Percentiles rank a stretch among this genome's conserved stretches.
Evolutionary conservation across 148 eudicot genomes (phyloP).

Genomic region (Silene latifolia): DNA sequence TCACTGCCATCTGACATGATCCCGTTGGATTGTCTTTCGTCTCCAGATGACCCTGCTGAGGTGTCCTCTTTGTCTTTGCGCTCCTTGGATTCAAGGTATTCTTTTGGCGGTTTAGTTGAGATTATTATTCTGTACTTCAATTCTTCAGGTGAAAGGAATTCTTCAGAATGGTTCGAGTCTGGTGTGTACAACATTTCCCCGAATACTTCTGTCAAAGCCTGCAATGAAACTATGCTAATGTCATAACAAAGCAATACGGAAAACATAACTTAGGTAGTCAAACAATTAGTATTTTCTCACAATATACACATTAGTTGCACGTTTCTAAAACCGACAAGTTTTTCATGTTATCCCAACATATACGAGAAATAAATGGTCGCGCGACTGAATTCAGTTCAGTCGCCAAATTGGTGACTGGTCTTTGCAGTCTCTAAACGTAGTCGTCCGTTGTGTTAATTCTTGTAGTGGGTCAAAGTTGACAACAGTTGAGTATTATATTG

Average conservation of each 20-base stretch:
- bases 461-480: no score
- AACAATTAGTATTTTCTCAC: no score
- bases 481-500: no score
- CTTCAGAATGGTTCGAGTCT: slow-evolving; percentile 35
- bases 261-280: no score
- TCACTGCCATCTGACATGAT: slow-evolving; percentile 35
- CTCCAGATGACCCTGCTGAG: slow-evolving; percentile 47
- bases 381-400: no score
- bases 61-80: slow-evolving; percentile 31
- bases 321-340: no score
- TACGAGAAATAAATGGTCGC: no score
- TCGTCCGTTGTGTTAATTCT: no score
- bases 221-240: slow-evolving; percentile 13
- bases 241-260: background rate
- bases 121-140: slow-evolving; percentile 55
- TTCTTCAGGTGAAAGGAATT: slow-evolving; percentile 61
- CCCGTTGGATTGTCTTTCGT: slow-evolving; percentile 34
- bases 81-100: slow-evolving; percentile 56
- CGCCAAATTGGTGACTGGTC: no score
- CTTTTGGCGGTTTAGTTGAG: slow-evolving; percentile 84
- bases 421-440: no score
- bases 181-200: slow-evolving; percentile 60
- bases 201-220: slow-evolving; percentile 64
- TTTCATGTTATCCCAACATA: no score
- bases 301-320: no score